Conservation (phyloP, 257 asterid genomes). For the Solanum pinnatisectum region DNA sequence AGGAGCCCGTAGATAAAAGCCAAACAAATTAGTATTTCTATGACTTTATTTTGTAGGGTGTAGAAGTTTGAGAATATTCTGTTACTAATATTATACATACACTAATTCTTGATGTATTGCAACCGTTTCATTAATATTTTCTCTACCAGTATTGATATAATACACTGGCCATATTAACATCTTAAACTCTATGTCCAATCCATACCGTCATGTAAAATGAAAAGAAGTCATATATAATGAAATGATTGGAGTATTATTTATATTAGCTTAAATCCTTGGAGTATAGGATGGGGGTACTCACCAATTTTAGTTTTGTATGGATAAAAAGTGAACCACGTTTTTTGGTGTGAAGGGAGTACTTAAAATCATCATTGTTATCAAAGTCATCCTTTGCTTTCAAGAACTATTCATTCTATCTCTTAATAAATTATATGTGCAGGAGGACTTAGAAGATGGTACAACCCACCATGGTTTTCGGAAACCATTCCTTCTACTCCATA, state of each 20-base stretch:
- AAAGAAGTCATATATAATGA: neutral
- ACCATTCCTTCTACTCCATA: slow-evolving; percentile 70
- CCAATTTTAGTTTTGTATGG: neutral
- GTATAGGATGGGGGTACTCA: neutral
- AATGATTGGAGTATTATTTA: neutral
- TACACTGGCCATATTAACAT: neutral
- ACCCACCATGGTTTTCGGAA: slow-evolving; percentile 86
- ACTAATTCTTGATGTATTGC: neutral
- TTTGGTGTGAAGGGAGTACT: neutral
- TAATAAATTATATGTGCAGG: slow-evolving; percentile 39
- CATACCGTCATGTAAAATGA: neutral
- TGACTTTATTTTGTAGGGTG: neutral
- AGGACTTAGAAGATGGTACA: slow-evolving; percentile 87
- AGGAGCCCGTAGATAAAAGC: neutral
- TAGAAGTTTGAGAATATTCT: neutral
- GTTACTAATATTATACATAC: neutral
- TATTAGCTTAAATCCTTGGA: neutral
- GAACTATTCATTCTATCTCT: neutral
- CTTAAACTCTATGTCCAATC: neutral
- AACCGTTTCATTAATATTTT: neutral
- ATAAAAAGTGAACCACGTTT: neutral
- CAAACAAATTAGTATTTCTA: neutral
- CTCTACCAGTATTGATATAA: neutral
- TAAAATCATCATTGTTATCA: neutral
- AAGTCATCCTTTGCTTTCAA: neutral